Evolutionary conservation across 768 basidiomycete genomes (phyloP), one percentile per base, ranked within the genome.

Genomic region (Hypholoma fasciculare): DNA sequence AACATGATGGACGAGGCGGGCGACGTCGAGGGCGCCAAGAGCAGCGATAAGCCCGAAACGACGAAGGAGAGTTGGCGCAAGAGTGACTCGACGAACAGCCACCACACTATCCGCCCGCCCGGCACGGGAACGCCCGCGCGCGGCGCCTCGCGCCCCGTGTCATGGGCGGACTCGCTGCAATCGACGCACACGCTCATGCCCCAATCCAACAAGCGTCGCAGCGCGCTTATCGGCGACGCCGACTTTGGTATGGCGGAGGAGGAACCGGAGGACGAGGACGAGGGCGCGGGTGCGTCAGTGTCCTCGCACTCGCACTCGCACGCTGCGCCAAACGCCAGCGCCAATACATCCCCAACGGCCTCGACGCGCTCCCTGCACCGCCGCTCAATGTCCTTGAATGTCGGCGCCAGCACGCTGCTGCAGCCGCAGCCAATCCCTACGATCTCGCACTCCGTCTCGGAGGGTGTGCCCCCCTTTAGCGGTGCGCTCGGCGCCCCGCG

Each of bases 61-160:
- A 69, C 69, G 65, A 92, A 88, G 74, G 90, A 92, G 61, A 77
- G 79, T 34, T 89, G 90, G 87, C 76, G 90, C 65, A 90, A 89
- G 73, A 91, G 90, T 63, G 90, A 93, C 71, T 86, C 90, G 6
- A 91, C 89, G n/a, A 83, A 87, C 67, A 87, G 89, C 65, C 85
- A 87, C 67, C 82, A 82, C 61, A 92, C 90, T 17, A 82, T 90
- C 56, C 82, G 89, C 30, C 73, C 76, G 78, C 77, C 23, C 39
- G 70, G 68, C 20, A 26, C 27, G 12, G 39, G 52, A 17, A 36
- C 80, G 62, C 7, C 40, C 63, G 23, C 54, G 80, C 26, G 75
- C 4, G 23, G 23, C 30, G 30, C 86, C 2, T 85, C 88, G 38
- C 80, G 90, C 14, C 90, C 90, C 3, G 88, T 90, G 34, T 92